Conservation (phyloP, 2,329 filamentous ascomycete genomes). For the Fusarium pseudoanthophilum region DNA sequence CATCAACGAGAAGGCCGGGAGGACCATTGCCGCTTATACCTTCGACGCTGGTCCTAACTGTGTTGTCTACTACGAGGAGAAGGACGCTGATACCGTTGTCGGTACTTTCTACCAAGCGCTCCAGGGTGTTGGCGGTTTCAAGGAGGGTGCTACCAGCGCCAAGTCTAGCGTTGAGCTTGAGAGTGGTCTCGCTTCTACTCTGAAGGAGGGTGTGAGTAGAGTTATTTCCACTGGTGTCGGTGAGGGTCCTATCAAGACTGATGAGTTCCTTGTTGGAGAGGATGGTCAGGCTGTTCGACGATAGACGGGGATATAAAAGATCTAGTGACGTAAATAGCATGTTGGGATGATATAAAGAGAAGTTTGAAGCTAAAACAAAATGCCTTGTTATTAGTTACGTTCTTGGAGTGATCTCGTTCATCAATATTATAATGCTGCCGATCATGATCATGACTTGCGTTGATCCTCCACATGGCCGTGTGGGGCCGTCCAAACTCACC, state of each 20-base stretch:
- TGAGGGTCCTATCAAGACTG: slow-evolving; percentile 84
- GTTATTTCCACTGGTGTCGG: slow-evolving; percentile 94
- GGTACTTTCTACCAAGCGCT: slow-evolving; percentile 80
- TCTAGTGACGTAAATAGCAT: slow-evolving; percentile 8
- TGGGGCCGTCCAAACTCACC: slow-evolving; percentile 15
- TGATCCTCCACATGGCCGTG: neutral
- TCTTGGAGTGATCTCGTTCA: too few relatives aligned
- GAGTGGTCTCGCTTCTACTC: slow-evolving; percentile 68
- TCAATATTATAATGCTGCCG: neutral
- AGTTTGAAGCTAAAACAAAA: neutral
- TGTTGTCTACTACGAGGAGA: slow-evolving; percentile 92
- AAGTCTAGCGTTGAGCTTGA: slow-evolving; percentile 69
- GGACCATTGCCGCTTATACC: slow-evolving; percentile 89
- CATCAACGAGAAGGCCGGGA: slow-evolving; percentile 84
- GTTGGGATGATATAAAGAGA: neutral
- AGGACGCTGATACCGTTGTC: slow-evolving; percentile 77
- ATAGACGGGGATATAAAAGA: slow-evolving; percentile 26
- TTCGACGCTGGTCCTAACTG: slow-evolving; percentile 98
- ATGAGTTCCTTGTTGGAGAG: slow-evolving; percentile 79
- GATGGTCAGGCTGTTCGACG: slow-evolving; percentile 63
- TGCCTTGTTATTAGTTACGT: fast-evolving
- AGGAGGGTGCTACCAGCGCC: slow-evolving; percentile 64
- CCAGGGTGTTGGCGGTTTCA: slow-evolving; percentile 76
- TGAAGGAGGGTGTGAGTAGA: slow-evolving; percentile 84
- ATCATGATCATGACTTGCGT: neutral